Conservation (phyloP, 257 asterid genomes). For the Solanum tacnaense region DNA sequence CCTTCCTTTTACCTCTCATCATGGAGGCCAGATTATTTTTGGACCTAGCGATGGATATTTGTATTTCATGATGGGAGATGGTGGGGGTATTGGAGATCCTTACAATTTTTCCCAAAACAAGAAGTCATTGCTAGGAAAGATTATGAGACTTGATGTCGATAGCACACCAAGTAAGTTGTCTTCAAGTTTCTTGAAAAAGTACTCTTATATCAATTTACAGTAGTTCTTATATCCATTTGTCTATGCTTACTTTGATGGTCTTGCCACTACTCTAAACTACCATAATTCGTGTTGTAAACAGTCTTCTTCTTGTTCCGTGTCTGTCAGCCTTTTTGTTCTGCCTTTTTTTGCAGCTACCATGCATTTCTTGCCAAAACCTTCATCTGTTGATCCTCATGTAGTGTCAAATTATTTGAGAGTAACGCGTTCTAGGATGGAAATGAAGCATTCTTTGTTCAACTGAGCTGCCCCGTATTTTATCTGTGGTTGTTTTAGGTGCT, state of each 20-base stretch:
- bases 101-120: slow-evolving; percentile 84
- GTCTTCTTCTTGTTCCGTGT: not conserved
- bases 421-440: not conserved
- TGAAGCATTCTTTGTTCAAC: not conserved
- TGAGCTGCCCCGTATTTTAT: not conserved
- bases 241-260: not conserved
- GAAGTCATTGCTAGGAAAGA: slow-evolving; percentile 87
- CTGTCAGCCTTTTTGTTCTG: not conserved
- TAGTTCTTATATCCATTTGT: not conserved
- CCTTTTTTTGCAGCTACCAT: not conserved
- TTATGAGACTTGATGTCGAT: slow-evolving; percentile 84
- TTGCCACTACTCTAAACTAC: not conserved
- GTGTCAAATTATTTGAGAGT: not conserved
- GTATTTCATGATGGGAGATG: slow-evolving; percentile 99
- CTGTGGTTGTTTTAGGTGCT: slow-evolving; percentile 33
- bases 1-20: slow-evolving; percentile 67
- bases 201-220: not conserved
- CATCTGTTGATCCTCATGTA: not conserved
- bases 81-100: slow-evolving; percentile 69
- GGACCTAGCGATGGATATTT: slow-evolving; percentile 86
- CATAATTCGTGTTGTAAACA: not conserved
- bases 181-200: not conserved
- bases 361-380: not conserved
- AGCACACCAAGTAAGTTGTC: slow-evolving; percentile 61
- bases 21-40: slow-evolving; percentile 84